A percentile compares a stretch with the other conserved stretches of the same genome.
Evolutionary conservation across 2,329 filamentous ascomycete genomes (phyloP).

Genomic region (Aureobasidium pullulans): DNA sequence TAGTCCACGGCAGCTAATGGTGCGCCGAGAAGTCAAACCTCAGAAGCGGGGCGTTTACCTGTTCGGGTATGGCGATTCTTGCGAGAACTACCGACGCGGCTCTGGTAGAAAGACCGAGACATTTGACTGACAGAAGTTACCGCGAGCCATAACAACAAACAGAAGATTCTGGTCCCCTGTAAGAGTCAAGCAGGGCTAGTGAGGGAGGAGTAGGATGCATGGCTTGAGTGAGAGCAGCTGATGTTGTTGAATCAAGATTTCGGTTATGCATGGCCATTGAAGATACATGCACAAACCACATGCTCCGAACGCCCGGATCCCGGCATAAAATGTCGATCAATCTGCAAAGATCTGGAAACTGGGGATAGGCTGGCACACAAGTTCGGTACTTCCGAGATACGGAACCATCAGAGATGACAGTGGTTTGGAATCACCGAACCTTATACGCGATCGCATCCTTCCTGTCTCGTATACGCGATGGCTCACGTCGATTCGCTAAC

Average conservation of each 20-base stretch:
- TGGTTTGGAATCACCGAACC: neutral
- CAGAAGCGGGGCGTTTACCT: neutral
- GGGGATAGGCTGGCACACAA: neutral
- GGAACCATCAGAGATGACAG: neutral
- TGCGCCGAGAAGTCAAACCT: neutral
- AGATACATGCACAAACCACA: neutral
- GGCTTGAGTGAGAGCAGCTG: neutral
- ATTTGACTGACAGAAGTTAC: neutral
- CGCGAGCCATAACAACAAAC: neutral
- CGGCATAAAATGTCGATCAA: neutral
- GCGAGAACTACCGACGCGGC: neutral
- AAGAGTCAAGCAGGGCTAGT: neutral
- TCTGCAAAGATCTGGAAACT: neutral
- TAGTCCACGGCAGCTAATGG: slow-evolving; percentile 6
- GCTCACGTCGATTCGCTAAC: neutral
- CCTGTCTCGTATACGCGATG: neutral
- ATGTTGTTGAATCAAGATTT: neutral
- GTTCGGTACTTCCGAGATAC: neutral
- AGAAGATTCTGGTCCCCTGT: too few species aligned
- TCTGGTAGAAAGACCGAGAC: neutral
- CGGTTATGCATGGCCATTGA: neutral
- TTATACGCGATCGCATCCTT: slow-evolving; percentile 7
- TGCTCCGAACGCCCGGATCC: slow-evolving; percentile 1
- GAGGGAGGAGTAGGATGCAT: too few species aligned
- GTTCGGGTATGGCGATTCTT: neutral